These are phyloP conservation scores for Aspergillus sp. DNA, from an alignment of 2,329 filamentous ascomycete genomes.

Conservation along the genomic window DNA sequence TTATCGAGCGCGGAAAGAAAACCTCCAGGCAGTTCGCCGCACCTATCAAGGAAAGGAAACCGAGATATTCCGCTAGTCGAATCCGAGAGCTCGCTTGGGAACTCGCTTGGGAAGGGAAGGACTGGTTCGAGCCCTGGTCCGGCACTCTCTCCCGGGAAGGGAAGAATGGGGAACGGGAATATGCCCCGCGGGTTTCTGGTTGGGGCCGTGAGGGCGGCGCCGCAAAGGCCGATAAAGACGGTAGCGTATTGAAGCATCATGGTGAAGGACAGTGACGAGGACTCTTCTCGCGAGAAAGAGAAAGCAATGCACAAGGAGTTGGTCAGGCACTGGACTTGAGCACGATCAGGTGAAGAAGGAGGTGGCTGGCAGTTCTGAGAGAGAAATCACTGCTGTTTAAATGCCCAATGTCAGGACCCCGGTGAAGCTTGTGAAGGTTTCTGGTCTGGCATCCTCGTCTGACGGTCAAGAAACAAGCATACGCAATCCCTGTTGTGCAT, in stretches of 20 bases:
- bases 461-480: slow-evolving; percentile 1
- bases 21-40: background rate
- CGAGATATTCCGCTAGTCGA: background rate
- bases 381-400: background rate
- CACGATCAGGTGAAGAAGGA: background rate
- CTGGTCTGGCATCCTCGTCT: background rate
- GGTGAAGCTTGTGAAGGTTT: background rate
- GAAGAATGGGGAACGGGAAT: slow-evolving; percentile 3
- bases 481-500: slow-evolving; percentile 1
- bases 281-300: background rate
- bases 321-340: background rate
- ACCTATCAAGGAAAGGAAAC: background rate
- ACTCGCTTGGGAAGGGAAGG: slow-evolving; percentile 2
- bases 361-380: background rate
- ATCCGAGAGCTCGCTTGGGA: background rate
- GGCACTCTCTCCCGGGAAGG: background rate
- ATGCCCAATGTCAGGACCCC: background rate
- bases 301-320: background rate
- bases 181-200: background rate
- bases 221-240: slow-evolving; percentile 18
- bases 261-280: background rate
- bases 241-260: slow-evolving; percentile 19
- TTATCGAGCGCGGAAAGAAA: background rate
- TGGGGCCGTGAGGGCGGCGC: slow-evolving; percentile 16
- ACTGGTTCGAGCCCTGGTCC: slow-evolving; percentile 3